Conservation (phyloP, 192 early-diverging fungal species). For the Entomortierella chlamydospora region DNA sequence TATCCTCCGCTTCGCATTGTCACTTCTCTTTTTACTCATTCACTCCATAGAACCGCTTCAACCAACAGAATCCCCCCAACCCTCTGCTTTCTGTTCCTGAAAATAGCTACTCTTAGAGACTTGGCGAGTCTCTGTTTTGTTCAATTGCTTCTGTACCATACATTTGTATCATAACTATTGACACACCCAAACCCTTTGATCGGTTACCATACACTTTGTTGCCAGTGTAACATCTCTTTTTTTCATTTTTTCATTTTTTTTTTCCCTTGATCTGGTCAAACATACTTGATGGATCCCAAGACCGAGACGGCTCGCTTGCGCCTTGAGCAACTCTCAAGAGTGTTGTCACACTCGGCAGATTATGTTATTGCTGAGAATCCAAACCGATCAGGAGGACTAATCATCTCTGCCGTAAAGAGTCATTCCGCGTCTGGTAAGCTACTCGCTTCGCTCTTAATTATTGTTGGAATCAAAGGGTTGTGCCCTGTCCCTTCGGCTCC, state of each 20-base stretch:
- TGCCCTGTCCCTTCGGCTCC: neutral
- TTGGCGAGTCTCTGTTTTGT: neutral
- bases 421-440: slow-evolving; percentile 21
- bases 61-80: neutral
- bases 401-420: slow-evolving; percentile 48
- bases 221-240: neutral
- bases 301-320: slow-evolving; percentile 42
- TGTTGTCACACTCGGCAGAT: slow-evolving; percentile 49
- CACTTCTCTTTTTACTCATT: neutral
- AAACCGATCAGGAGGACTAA: slow-evolving; percentile 36
- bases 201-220: too few species aligned
- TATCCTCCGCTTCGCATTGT: neutral
- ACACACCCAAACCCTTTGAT: neutral
- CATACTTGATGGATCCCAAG: slow-evolving; percentile 35
- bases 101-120: neutral
- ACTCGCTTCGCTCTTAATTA: neutral
- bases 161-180: slow-evolving; percentile 11
- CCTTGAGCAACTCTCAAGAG: slow-evolving; percentile 45
- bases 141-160: slow-evolving; percentile 12
- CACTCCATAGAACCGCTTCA: neutral
- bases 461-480: neutral
- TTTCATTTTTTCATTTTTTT: neutral
- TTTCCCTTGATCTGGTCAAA: neutral
- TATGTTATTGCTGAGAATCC: slow-evolving; percentile 51
- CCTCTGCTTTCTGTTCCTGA: neutral